These are phyloP conservation scores for Globisporangium ultimum DNA, from an alignment of 352 stramenopile species.

Conservation along the genomic window DNA sequence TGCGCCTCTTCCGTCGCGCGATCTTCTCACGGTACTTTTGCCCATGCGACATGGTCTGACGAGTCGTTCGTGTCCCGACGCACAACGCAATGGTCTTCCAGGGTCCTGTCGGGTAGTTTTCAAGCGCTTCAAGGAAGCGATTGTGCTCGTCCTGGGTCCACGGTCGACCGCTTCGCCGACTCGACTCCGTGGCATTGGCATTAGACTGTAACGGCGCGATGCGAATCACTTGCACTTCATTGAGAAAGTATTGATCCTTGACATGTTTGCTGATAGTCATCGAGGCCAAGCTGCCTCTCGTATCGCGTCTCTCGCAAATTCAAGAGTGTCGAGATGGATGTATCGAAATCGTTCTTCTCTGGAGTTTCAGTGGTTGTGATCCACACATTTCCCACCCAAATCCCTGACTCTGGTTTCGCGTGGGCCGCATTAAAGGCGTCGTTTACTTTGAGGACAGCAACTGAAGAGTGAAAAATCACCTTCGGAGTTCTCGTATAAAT, in stretches of 20 bases:
- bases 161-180: slow-evolving; percentile 14
- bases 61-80: slow-evolving; percentile 22
- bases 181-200: neutral
- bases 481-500: too few relatives aligned
- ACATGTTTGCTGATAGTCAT: slow-evolving; percentile 10
- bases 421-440: too few relatives aligned
- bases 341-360: too few relatives aligned
- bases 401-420: too few relatives aligned
- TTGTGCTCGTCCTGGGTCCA: slow-evolving; percentile 40
- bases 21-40: slow-evolving; percentile 28
- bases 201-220: neutral
- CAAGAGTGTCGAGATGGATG: too few relatives aligned
- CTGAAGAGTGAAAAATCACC: too few relatives aligned
- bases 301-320: too few relatives aligned
- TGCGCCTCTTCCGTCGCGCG: too few relatives aligned
- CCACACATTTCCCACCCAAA: too few relatives aligned
- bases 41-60: slow-evolving; percentile 32
- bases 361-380: too few relatives aligned
- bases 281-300: too few relatives aligned
- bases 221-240: slow-evolving; percentile 9
- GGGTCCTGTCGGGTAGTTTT: slow-evolving; percentile 23
- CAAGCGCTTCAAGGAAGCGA: slow-evolving; percentile 31
- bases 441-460: too few relatives aligned
- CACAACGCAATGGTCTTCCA: slow-evolving; percentile 27
- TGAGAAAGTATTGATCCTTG: slow-evolving; percentile 10